Base-by-base conservation (phyloP, 257 asterid genomes). In the Solanum arcanum region DNA sequence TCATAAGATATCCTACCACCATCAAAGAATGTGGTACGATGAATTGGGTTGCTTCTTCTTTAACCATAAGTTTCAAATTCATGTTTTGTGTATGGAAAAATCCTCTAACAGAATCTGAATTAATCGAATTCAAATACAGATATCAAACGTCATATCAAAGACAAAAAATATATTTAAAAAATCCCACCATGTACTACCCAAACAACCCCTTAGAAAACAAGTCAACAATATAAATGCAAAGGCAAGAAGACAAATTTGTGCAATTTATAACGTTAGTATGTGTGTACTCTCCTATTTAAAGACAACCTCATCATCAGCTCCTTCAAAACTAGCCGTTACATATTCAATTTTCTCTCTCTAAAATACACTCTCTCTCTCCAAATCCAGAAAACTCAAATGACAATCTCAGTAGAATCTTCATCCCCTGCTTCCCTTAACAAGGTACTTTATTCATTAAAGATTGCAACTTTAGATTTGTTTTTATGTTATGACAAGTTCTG, bases 261-360 rank as follows among this genome's bases (percentile, higher is more conserved):
- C 47, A 1, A 23, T 88, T 90, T 42, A 80, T 93, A 94, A 94
- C 96, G 96, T 95, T 93, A 87, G 88, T 84, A 68, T n/a, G 23
- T 9, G 78, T 10, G 29, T 3, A 4, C 83, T 42, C 87, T 12
- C 16, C 49, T 84, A 84, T 89, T 87, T 91, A 91, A 89, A 87
- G 62, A 29, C 27, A 88, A 31, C 20, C 72, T 23, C 31, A 75
- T 23, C 31, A 75, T 69, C 20, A 74, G 85, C 75, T 37, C 46
- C 88, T 87, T 23, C 20, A 42, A 60, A 89, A 92, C 92, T 95
- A 96, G 95, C 98, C 99, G 99, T 95, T 96, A 88, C 92, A 78
- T 84, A 66, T 89, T 88, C 90, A 25, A 44, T 86, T 89, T 80
- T 64, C 60, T 42, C 49, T 49, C 33, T 42, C 60, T 86, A 7